These are phyloP conservation scores for Nevesoporus exiguus DNA, from an alignment of 768 basidiomycete genomes.

Conservation along the genomic window DNA sequence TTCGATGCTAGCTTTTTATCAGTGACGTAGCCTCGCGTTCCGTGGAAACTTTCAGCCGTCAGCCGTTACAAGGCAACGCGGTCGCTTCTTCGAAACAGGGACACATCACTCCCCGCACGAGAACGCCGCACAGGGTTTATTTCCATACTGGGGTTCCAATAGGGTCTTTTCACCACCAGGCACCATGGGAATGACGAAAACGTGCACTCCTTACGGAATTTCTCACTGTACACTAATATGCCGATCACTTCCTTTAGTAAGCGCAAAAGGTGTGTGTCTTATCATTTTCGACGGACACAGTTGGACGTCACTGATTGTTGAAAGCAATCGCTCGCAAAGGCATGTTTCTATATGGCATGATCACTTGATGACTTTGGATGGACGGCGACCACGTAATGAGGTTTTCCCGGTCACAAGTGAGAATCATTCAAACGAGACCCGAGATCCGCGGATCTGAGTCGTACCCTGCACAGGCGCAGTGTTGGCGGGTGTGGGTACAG, in stretches of 20 bases:
- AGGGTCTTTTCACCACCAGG: constrained; percentile 15
- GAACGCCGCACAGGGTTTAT: constrained; percentile 21
- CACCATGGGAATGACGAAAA: constrained; percentile 13
- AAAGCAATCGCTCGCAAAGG: not conserved
- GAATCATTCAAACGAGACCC: too few species aligned
- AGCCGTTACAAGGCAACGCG: not conserved
- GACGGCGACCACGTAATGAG: not conserved
- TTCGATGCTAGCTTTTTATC: not conserved
- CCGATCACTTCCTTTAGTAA: constrained; percentile 11
- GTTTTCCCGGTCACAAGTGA: too few species aligned
- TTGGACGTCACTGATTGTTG: constrained; percentile 1
- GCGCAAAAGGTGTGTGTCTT: constrained; percentile 1
- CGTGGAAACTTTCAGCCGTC: not conserved
- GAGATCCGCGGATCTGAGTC: not conserved
- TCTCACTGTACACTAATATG: constrained; percentile 5
- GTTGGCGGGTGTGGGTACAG: too few species aligned
- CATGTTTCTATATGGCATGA: not conserved
- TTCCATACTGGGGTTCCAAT: not conserved
- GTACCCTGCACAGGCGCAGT: too few species aligned
- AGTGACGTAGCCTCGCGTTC: constrained; percentile 1
- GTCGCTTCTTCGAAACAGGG: constrained; percentile 12
- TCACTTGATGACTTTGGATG: not conserved
- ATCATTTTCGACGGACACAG: not conserved
- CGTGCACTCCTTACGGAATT: constrained; percentile 15
- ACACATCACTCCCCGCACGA: not conserved